Base-by-base conservation (phyloP, 257 asterid genomes). In the Nicotiana undulata region DNA sequence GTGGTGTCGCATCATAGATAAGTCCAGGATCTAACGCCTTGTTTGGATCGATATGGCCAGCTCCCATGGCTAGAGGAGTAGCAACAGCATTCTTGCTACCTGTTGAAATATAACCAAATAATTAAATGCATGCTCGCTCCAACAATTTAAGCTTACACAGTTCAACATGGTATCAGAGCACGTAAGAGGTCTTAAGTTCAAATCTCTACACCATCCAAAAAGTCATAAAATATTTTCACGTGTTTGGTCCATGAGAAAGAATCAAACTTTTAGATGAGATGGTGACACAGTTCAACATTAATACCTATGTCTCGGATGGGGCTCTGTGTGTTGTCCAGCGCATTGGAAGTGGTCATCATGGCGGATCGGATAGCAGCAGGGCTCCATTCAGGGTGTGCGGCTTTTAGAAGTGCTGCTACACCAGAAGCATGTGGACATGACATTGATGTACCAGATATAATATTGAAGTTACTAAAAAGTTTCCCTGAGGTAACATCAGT, bases 371-470 rank as follows among this genome's bases (percentile, higher is more conserved):
- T 88, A 17, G 90, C 90, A 0, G 94, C 97, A 0, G 94, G 94
- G 78, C 90, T 89, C 97, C 96, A 91, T 8, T 84, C 89, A 4
- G 94, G 94, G 68, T 89, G 87, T 0, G 87, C 90, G 10, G 87
- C 88, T 80, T 82, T 89, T 16, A 92, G 79, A 28, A 92, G 92
- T 16, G 97, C 94, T 4, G 88, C 94, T 5, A 90, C 90, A 4
- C 97, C 97, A 0, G 93, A 81, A 2, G 89, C 89, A 58, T 93
- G 97, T 16, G 98, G 98, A 59, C 95, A 91, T 15, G 98, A 52
- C 98, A 93, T 93, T 24, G 98, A 92, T 11, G 97, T 93, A 0
- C 97, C 98, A 0, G 97, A 93, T 67, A 89, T 76, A 29, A 93
- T 59, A 82, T 91, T 93, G 85, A 90, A 93, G n/a, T 67, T 72